Base-by-base conservation (phyloP, 2,329 filamentous ascomycete species). In the Mycosphaerella sp. region DNA sequence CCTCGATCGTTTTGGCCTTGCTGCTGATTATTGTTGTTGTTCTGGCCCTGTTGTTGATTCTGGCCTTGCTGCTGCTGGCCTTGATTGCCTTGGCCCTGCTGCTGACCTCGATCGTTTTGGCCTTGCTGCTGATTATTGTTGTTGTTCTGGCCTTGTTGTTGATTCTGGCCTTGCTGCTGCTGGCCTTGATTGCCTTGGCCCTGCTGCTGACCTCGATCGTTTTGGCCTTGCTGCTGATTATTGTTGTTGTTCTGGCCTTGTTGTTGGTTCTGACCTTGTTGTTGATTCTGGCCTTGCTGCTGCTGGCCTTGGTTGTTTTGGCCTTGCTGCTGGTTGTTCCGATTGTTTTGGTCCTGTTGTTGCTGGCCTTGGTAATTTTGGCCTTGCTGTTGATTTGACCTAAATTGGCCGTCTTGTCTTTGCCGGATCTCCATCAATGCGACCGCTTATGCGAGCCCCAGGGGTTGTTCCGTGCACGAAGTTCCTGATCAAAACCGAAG, bases 141-240 rank as follows among this genome's bases (percentile, higher is more conserved):
- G 14, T 32, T 17, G 16, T 34, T 16, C n/a, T 32, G 41, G 3
- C 17, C 13, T 27, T 44, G 27, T 17, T 44, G 27, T 12, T 44
- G 10, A 18, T 44, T 28, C 27, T 44, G 41, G 28, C 41, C 34
- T 40, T 39, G 34, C 9, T 46, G 25, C 13, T 39, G 34, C 35
- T 46, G 44, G 32, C 43, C 44, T 40, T 37, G 43, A 35, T 30
- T 30, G 28, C 12, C 5, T 44, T 44, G 42, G n/a, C 32, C 13
- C 1, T 27, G n/a, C 13, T 36, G 28, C 21, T 35, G 17, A 34
- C 28, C 30, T 45, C 36, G 43, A 16, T 36, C 16, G 30, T 45
- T 14, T 2, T 39, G 36, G 36, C 36, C 36, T 39, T 39, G 36
- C 36, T 39, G 36, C 14, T 18, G 14, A 10, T 34, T 34, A 10